Evolutionary conservation across 2,329 filamentous ascomycete species (phyloP), one percentile per base, ranked within the genome.

Genomic region (Sphaceloma murrayae): DNA sequence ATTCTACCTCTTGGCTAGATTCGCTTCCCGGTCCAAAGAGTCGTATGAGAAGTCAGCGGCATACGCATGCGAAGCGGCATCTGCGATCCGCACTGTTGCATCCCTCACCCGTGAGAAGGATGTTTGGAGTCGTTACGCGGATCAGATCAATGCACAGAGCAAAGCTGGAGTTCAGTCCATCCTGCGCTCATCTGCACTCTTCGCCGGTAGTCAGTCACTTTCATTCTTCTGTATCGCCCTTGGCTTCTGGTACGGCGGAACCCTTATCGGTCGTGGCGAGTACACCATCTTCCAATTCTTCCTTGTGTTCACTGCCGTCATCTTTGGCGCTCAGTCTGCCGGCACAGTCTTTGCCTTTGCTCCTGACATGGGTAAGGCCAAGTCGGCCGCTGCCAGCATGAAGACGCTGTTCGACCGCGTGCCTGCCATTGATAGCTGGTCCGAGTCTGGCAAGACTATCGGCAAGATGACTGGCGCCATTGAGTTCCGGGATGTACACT

Each of bases 171-270:
- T 94, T 27, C 70, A 73, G 7, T 91, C 85, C 0, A 75, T 94
- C 22, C 61, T 86, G 48, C 82, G 79, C 56, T 86, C 85, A 0
- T 88, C 84, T 8, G 59, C 73, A 1, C 75, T 95, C 4, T 96
- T 94, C 58, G 86, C 88, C 1, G 74, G 79, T 1, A 85, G 86
- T 1, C 88, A 95, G 64, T 87, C 83, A 0, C 67, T 94, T 47
- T 77, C 85, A 49, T 93, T 94, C 66, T 70, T 87, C 34, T 85
- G 81, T 52, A 80, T 91, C 48, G 87, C 87, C 0, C 75, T 95
- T 3, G 86, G 83, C 2, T 95, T 95, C 69, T 95, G 85, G 85
- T 94, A 91, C 56, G 87, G 87, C 49, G 85, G 85, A 19, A 82
- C 73, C 0, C 68, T 91, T 22, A 81, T 94, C 43, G 79, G 74